Evolutionary conservation across 2,329 filamentous ascomycete species (phyloP), one percentile per base, ranked within the genome.

Genomic region (Pseudogymnoascus pannorum): DNA sequence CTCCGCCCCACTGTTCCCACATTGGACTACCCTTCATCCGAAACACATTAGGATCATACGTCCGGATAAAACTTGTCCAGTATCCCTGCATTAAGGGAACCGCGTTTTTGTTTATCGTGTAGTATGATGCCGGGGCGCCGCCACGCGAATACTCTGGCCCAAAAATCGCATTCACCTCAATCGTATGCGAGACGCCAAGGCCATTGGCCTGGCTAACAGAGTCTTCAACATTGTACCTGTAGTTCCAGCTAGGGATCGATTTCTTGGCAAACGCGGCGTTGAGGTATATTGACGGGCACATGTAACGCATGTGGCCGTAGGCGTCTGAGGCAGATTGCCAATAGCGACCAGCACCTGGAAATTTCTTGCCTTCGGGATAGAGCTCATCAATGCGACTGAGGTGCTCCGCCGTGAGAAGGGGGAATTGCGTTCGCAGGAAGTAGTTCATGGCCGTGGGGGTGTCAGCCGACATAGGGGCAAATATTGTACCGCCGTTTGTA

Each of bases 21-120:
- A 72, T 72, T 2, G 82, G 81, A 44, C 76, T 75, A 0, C 77
- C 78, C 0, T 64, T 36, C 44, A 72, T 64, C 7, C 82, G 77
- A 60, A 78, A 73, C 14, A 67, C 76, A 69, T 92, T 92, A 0
- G 89, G 89, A 70, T 92, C 77, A 36, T 84, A 78, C 0, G 77
- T 78, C 24, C 81, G 75, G 63, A 92, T 84, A 69, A 92, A 92
- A 65, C 85, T 89, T 1, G 85, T 83, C 87, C 87, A 92, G 72
- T 91, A 92, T 0, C 78, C 80, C 68, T 90, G 86, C 26, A 88
- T 80, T 0, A 87, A 73, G 0, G 81, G 77, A 1, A 88, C 78
- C 5, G 88, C 83, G 0, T 70, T 69, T 1, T 75, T 79, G 65
- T 91, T 91, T 12, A 73, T 72, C 0, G 75, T 69, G 6, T 71